Conservation (phyloP, 2,329 filamentous ascomycete genomes). For the Microcyclosporella mali region DNA sequence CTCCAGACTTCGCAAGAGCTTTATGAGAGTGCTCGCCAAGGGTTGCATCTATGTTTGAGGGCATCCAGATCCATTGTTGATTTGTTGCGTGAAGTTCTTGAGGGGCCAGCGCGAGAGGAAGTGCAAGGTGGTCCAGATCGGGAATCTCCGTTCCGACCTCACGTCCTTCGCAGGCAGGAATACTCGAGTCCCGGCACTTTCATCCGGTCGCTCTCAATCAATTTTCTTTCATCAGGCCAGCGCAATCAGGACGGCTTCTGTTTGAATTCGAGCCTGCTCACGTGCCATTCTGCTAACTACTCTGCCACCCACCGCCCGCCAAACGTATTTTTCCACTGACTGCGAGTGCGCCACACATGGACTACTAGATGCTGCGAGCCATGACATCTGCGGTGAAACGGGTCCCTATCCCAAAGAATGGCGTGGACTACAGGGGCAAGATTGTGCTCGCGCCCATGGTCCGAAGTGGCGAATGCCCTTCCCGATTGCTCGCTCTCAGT, state of each 20-base stretch:
- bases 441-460: slow-evolving; percentile 90
- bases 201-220: no score
- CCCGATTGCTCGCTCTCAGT: slow-evolving; percentile 77
- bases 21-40: slow-evolving; percentile 1
- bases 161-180: no score
- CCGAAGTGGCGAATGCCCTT: slow-evolving; percentile 87
- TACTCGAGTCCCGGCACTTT: no score
- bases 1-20: slow-evolving; percentile 1
- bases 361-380: slow-evolving; percentile 20
- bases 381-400: slow-evolving; percentile 42
- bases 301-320: background rate
- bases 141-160: no score
- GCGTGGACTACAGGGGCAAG: slow-evolving; percentile 90
- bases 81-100: no score
- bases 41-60: slow-evolving; percentile 15
- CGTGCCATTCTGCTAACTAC: no score
- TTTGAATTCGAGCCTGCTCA: no score
- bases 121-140: no score
- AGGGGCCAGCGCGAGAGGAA: no score
- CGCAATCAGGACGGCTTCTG: no score
- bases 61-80: background rate
- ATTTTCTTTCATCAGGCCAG: no score
- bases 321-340: slow-evolving; percentile 17
- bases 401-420: slow-evolving; percentile 78
- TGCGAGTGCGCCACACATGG: no score